Evolutionary conservation across 1,284 basidiomycete genomes (phyloP), one percentile per base, ranked within the genome.

Genomic region (Somion occarium): DNA sequence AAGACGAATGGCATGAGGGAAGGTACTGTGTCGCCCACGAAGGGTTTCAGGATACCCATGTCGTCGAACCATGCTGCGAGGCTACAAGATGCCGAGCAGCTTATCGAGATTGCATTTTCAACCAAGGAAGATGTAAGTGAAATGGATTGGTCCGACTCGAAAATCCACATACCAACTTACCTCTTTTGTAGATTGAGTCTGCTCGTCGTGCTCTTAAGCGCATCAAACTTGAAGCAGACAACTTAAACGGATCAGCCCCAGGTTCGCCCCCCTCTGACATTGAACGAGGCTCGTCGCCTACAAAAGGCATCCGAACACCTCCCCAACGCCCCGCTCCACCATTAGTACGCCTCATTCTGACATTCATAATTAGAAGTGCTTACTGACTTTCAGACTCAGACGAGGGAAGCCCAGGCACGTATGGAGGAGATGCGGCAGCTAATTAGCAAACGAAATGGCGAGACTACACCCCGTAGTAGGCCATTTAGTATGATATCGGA

Each of bases 361-460:
- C n/a, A n/a, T n/a, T n/a, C n/a, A n/a, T n/a, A n/a, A n/a, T n/a
- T n/a, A n/a, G n/a, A n/a, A n/a, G n/a, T n/a, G n/a, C n/a, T n/a
- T n/a, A n/a, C n/a, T n/a, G n/a, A n/a, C n/a, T n/a, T n/a, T n/a
- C n/a, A n/a, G n/a, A n/a, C n/a, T 22, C 60, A 91, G 89, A 84
- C 76, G 11, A 82, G 69, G 61, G 88, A 82, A 50, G 86, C 86
- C 27, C 81, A 82, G 59, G 82, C 83, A 25, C 80, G 88, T 20
- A 75, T 88, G 71, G 81, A 88, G 58, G 88, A 91, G 63, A 88
- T 91, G 88, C 76, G 80, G 24, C 75, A 78, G 55, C 71, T 88
- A 49, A 88, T 91, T 53, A 69, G 73, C 38, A 77, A 72, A 57
- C 73, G 88, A 56, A 72, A 78, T 57, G 73, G 65, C n/a, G 82